These are phyloP conservation scores for Geranium incanum DNA, from an alignment of 441 rosid species.

Conservation along the genomic window DNA sequence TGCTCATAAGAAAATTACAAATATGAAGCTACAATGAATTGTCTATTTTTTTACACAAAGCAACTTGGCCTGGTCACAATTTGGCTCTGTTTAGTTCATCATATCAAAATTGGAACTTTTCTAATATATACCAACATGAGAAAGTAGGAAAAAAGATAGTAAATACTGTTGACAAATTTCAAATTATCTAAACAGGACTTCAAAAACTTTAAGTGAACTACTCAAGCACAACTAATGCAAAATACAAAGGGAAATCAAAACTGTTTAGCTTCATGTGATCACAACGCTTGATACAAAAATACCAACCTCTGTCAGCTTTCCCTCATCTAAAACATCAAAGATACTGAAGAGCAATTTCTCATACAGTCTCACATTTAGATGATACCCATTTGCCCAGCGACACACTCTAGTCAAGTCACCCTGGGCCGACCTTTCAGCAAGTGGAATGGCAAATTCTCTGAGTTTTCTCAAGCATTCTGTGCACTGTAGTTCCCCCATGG, in stretches of 20 bases:
- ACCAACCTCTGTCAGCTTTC: constrained; percentile 85
- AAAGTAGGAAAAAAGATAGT: neutral
- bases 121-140: neutral
- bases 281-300: constrained; percentile 11
- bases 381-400: constrained; percentile 99
- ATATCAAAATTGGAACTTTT: neutral
- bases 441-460: constrained; percentile 73
- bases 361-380: constrained; percentile 77
- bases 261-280: constrained; percentile 8
- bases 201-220: neutral
- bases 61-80: neutral
- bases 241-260: neutral
- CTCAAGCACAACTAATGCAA: constrained; percentile 8
- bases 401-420: constrained; percentile 98
- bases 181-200: neutral
- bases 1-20: constrained; percentile 7
- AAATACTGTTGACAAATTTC: no score
- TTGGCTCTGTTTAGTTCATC: constrained; percentile 1
- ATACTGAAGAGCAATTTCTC: constrained; percentile 88
- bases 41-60: constrained; percentile 4
- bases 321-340: constrained; percentile 88
- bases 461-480: constrained; percentile 86
- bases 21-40: constrained; percentile 3
- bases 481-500: constrained; percentile 83
- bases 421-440: constrained; percentile 97